These are phyloP conservation scores for Pseudogymnoascus sp. DNA, from an alignment of 2,329 filamentous ascomycete genomes.

Conservation along the genomic window DNA sequence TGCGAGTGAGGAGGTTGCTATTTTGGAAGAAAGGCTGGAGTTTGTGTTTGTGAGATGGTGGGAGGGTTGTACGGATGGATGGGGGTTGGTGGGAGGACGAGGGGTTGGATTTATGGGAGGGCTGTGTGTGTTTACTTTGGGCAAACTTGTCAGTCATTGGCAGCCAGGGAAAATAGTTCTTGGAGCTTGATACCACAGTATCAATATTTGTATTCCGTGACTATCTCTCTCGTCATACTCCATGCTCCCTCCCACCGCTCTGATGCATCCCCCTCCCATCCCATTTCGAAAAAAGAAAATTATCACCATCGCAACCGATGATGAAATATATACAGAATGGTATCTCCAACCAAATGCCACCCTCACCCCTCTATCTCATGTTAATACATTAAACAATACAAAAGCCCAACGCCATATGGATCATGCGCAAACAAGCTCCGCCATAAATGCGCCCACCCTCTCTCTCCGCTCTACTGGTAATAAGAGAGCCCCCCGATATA, in stretches of 20 bases:
- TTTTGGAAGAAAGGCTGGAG: not conserved
- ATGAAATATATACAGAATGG: not conserved
- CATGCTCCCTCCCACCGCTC: not conserved
- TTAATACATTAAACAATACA: conserved; percentile 6
- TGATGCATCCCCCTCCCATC: not conserved
- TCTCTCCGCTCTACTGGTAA: not conserved
- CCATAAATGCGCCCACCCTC: not conserved
- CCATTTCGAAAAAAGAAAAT: not conserved
- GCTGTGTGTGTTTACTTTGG: not conserved
- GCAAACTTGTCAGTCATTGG: not conserved
- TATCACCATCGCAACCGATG: not conserved
- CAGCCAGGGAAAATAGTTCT: not conserved
- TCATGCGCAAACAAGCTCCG: not conserved
- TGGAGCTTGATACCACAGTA: not conserved
- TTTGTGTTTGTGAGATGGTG: not conserved
- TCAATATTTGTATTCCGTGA: not conserved
- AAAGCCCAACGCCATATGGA: not conserved
- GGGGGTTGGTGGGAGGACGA: not conserved
- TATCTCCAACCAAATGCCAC: not conserved
- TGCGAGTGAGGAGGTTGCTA: not conserved
- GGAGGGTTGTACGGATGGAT: not conserved
- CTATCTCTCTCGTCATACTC: not conserved
- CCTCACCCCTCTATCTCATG: not conserved
- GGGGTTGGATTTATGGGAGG: not conserved
- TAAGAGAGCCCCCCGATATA: not conserved